Conservation (phyloP, 208 protist species). For the Crithidia fasciculata region DNA sequence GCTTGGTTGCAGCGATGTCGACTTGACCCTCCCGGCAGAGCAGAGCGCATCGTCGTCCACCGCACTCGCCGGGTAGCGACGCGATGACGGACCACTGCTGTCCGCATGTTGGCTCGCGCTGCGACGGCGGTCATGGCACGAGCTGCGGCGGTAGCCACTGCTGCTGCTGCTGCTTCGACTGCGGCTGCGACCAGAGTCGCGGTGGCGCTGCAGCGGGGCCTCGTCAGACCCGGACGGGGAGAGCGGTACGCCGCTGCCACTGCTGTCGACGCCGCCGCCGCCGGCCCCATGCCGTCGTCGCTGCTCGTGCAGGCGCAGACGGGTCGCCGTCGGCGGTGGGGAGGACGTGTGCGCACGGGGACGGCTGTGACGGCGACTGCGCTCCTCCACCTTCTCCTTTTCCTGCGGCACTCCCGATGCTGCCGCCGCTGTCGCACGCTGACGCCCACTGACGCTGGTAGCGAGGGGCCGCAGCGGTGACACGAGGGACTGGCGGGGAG, state of each 20-base stretch:
- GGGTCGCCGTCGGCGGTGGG: not conserved
- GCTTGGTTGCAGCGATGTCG: not conserved
- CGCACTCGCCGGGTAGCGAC: too few species aligned
- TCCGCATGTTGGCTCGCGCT: too few species aligned
- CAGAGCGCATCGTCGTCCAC: not conserved
- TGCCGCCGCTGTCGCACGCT: not conserved
- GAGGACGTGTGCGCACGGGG: slow-evolving; percentile 4
- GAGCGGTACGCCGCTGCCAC: not conserved
- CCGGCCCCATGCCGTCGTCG: not conserved
- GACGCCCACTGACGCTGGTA: not conserved
- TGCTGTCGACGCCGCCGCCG: not conserved
- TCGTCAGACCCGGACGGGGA: too few species aligned
- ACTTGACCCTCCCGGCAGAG: not conserved
- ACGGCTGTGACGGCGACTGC: not conserved
- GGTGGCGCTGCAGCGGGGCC: too few species aligned
- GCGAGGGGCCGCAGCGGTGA: not conserved
- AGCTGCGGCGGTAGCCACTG: not conserved
- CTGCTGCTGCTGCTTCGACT: not conserved
- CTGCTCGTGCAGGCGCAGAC: not conserved
- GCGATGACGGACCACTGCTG: too few species aligned
- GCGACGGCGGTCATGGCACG: too few species aligned
- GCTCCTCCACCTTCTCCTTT: not conserved
- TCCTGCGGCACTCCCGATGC: not conserved
- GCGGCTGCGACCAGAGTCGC: not conserved
- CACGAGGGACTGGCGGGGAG: slow-evolving; percentile 3